Percentiles rank a stretch among this genome's conserved stretches.
Conservation (phyloP, 2,329 filamentous ascomycete species). For the Ophiostoma sp. region DNA sequence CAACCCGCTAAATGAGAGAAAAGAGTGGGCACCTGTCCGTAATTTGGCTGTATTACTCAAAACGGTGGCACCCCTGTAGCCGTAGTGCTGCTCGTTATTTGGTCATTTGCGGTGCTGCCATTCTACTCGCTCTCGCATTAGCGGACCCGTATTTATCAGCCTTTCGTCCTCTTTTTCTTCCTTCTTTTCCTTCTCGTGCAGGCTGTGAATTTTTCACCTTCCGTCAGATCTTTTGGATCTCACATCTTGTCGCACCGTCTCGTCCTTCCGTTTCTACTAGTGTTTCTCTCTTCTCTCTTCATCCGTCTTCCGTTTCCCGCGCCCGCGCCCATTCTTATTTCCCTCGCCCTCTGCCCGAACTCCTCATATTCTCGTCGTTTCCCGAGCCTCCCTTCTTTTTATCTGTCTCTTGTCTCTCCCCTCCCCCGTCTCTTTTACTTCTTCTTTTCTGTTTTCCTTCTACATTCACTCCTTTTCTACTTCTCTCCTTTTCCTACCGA, state of each 20-base stretch:
- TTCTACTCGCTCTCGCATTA: not conserved
- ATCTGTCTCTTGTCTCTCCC: slow-evolving; percentile 2
- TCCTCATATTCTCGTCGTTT: slow-evolving; percentile 9
- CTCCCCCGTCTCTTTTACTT: not conserved
- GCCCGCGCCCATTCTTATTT: not conserved
- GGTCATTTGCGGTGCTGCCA: too few relatives aligned
- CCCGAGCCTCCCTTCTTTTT: slow-evolving; percentile 19
- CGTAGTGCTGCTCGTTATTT: too few relatives aligned
- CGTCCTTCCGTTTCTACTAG: slow-evolving; percentile 7
- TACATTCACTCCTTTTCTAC: not conserved
- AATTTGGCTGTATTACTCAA: not conserved
- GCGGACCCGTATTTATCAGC: not conserved
- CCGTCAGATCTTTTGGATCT: too few relatives aligned
- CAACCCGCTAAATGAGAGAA: not conserved
- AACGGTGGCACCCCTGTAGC: not conserved
- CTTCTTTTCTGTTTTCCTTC: not conserved
- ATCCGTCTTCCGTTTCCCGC: not conserved
- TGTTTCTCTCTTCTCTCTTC: not conserved
- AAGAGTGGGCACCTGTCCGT: not conserved
- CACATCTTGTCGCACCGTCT: not conserved
- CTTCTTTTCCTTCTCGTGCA: not conserved
- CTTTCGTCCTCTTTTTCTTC: not conserved
- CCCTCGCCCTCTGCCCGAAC: slow-evolving; percentile 8
- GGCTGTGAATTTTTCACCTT: too few relatives aligned
- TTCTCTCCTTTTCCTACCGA: too few relatives aligned